Evolutionary conservation across 371 early-diverging fungal species (phyloP).

Genomic region (Mucor piriformis): DNA sequence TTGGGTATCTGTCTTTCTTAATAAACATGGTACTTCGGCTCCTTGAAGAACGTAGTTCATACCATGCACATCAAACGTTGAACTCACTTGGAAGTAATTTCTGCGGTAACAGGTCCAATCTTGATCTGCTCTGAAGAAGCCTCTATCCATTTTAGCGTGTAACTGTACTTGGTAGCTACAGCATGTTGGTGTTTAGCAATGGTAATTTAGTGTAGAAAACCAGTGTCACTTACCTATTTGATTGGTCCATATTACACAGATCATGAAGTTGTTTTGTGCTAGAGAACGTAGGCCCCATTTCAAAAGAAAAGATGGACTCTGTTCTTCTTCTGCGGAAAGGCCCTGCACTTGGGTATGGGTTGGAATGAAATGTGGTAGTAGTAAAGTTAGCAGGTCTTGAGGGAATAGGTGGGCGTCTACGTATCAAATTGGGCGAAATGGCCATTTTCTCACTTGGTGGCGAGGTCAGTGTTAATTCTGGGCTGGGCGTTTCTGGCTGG

Average conservation of each 20-base stretch:
- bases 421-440: constrained; percentile 28
- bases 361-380: constrained; percentile 33
- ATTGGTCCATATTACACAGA: constrained; percentile 54
- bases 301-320: constrained; percentile 40
- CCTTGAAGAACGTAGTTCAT: constrained; percentile 34
- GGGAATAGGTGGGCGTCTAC: constrained; percentile 27
- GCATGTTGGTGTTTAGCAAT: no score
- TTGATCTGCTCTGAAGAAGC: constrained; percentile 71
- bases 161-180: constrained; percentile 45
- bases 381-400: constrained; percentile 34
- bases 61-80: constrained; percentile 59
- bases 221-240: constrained; percentile 53
- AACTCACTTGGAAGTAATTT: constrained; percentile 85
- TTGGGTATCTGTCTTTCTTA: constrained; percentile 30
- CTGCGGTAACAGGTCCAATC: constrained; percentile 90
- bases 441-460: constrained; percentile 23
- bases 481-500: constrained; percentile 23
- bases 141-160: constrained; percentile 66
- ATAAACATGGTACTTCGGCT: constrained; percentile 52
- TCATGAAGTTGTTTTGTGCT: constrained; percentile 58
- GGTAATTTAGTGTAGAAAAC: no score
- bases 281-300: constrained; percentile 39
- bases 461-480: neutral
- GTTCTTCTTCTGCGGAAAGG: constrained; percentile 45
- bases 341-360: constrained; percentile 29